Percentiles rank a stretch among this genome's conserved stretches.
Conservation (phyloP, 257 asterid genomes). For the Lycium barbarum region DNA sequence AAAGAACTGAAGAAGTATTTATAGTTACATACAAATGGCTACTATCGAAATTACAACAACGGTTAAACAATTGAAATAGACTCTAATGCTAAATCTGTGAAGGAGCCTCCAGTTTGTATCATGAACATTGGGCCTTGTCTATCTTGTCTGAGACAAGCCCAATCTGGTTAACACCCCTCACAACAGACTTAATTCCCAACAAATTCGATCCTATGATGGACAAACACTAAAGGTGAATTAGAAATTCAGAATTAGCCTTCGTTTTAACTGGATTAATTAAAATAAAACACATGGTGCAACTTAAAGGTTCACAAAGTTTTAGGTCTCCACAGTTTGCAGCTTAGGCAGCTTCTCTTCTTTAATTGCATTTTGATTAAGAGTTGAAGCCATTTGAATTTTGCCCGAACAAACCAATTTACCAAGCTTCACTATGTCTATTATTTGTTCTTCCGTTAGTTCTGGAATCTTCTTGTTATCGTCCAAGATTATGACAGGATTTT, state of each 20-base stretch:
- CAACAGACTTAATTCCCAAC: neutral
- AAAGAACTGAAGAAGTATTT: no score
- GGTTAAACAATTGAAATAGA: no score
- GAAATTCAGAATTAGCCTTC: neutral
- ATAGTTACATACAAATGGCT: no score
- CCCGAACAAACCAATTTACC: constrained; percentile 38
- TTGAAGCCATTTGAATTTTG: constrained; percentile 42
- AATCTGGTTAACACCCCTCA: neutral
- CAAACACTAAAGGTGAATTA: neutral
- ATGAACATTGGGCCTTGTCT: no score
- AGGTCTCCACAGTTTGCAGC: neutral
- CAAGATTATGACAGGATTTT: constrained; percentile 25
- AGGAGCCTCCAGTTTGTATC: no score
- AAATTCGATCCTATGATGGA: neutral
- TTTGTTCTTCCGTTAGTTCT: constrained; percentile 38
- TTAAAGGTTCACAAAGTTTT: neutral
- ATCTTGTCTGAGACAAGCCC: no score
- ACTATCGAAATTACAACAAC: no score
- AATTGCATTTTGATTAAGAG: constrained; percentile 18
- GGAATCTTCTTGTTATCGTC: constrained; percentile 44
- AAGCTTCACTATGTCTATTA: constrained; percentile 49
- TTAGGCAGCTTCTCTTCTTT: constrained; percentile 18
- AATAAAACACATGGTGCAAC: neutral
- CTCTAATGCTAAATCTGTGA: no score
- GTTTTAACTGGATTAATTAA: neutral